A percentile compares a stretch with the other conserved stretches of the same genome.
phyloP scores from a whole-genome alignment of 495 filamentous ascomycete genomes.

The Neurospora sp. region DNA sequence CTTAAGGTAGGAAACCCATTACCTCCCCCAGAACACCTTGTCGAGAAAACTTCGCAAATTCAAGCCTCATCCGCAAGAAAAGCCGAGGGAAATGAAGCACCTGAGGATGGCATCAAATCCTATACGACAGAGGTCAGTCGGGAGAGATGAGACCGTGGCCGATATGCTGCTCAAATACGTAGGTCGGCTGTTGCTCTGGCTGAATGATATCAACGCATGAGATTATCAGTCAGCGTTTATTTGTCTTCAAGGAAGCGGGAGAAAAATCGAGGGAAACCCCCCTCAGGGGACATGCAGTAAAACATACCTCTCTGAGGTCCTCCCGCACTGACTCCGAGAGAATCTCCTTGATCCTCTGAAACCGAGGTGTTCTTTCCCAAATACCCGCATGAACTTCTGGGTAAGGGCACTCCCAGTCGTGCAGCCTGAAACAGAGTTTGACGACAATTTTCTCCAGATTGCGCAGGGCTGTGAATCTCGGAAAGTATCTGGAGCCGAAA shows the following conservation, averaged over 20 bases:
- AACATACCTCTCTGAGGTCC: not conserved
- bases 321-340: not conserved
- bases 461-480: not conserved
- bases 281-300: not conserved
- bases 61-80: not conserved
- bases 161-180: not conserved
- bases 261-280: not conserved
- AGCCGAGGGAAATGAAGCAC: not conserved
- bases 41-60: not conserved
- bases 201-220: not conserved
- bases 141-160: too few relatives aligned
- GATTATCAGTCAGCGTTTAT: not conserved
- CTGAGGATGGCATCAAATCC: not conserved
- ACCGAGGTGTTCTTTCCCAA: not conserved
- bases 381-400: not conserved
- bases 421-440: not conserved
- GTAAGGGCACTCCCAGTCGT: too few relatives aligned
- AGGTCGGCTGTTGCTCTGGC: not conserved
- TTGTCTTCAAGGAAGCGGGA: not conserved
- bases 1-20: not conserved
- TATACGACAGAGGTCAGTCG: not conserved
- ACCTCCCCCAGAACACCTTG: not conserved
- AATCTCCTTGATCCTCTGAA: not conserved
- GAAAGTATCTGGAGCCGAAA: not conserved
- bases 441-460: not conserved